A percentile compares a stretch with the other conserved stretches of the same genome.
Evolutionary conservation across 2,329 filamentous ascomycete genomes (phyloP).

Genomic region (Ceratocystis smalleyi): DNA sequence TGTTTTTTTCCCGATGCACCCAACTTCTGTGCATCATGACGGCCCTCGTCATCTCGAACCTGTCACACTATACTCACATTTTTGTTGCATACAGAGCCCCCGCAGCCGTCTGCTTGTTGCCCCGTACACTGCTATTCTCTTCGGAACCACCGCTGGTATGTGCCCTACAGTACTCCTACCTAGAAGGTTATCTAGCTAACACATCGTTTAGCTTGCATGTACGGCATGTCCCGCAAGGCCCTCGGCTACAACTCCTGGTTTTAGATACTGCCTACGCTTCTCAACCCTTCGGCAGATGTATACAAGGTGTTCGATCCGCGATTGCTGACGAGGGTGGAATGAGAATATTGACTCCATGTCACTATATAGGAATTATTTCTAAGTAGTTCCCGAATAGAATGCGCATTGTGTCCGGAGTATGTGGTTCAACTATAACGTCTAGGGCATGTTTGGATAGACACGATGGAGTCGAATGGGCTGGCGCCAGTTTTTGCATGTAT

Average conservation of each 20-base stretch:
- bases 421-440: too few species aligned
- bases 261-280: conserved; percentile 27
- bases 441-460: too few species aligned
- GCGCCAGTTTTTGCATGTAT: not conserved
- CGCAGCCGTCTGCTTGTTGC: conserved; percentile 50
- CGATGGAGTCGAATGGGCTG: too few species aligned
- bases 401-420: not conserved
- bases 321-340: not conserved
- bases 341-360: not conserved
- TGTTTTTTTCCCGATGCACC: conserved; percentile 25
- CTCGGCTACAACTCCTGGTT: conserved; percentile 70
- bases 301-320: not conserved
- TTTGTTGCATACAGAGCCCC: conserved; percentile 34
- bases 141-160: conserved; percentile 47
- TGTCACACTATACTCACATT: conserved; percentile 12
- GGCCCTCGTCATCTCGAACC: conserved; percentile 4
- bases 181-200: conserved; percentile 17
- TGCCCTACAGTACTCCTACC: conserved; percentile 18
- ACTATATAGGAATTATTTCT: not conserved
- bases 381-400: not conserved
- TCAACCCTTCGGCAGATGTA: not conserved
- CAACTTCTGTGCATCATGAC: not conserved
- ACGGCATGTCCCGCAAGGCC: conserved; percentile 59
- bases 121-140: conserved; percentile 52
- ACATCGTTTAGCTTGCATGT: conserved; percentile 38